These are phyloP conservation scores for Entamoeba invadens DNA, from an alignment of 208 protist genomes.

Conservation along the genomic window DNA sequence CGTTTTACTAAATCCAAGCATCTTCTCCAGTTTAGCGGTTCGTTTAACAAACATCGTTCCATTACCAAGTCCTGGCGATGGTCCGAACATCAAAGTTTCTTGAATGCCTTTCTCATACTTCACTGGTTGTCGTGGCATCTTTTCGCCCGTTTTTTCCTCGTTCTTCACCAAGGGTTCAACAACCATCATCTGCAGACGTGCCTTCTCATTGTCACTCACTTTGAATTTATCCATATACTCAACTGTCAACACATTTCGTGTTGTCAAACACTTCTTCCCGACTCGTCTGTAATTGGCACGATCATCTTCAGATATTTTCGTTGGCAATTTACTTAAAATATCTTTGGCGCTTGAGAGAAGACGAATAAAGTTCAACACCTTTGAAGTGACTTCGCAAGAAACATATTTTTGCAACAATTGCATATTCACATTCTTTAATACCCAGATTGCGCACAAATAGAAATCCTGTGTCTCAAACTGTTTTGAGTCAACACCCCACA, in stretches of 20 bases:
- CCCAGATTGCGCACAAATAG: neutral
- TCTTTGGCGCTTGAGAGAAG: neutral
- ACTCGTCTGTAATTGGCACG: neutral
- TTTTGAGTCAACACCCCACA: neutral
- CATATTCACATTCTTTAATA: neutral
- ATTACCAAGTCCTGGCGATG: neutral
- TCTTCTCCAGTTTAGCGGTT: neutral
- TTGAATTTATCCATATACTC: neutral
- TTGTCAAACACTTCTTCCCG: neutral
- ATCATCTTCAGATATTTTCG: neutral
- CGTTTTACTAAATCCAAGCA: neutral
- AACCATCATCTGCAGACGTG: neutral
- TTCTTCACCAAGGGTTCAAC: neutral
- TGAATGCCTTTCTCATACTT: neutral
- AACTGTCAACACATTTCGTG: neutral
- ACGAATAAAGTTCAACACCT: neutral
- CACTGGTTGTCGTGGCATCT: neutral
- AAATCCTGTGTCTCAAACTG: neutral
- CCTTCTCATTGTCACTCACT: neutral
- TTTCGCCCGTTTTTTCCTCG: neutral
- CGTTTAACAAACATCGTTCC: neutral
- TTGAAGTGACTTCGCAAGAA: neutral
- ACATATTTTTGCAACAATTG: neutral
- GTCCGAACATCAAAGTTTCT: neutral
- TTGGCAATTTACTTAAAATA: neutral